phyloP scores from a whole-genome alignment of 1,139 yeast genomes.

The Pichia kudriavzevii region DNA sequence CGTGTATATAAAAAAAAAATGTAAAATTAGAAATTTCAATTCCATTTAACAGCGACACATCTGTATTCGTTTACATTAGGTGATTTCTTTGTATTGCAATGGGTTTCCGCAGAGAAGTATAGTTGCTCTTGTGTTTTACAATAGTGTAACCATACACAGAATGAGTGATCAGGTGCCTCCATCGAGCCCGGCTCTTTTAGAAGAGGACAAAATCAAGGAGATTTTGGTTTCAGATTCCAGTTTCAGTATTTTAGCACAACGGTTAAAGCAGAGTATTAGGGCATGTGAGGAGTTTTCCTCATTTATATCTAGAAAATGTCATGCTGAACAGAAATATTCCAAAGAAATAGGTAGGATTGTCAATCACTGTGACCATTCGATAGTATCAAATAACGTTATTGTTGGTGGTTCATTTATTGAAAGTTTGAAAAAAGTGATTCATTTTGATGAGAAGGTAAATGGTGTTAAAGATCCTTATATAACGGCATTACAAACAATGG shows the following conservation, averaged over 20 bases:
- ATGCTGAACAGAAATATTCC: conserved; percentile 72
- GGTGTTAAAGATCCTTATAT: conserved; percentile 73
- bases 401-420: conserved; percentile 64
- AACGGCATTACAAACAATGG: conserved; percentile 74
- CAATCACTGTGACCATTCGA: conserved; percentile 37
- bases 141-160: too few species aligned
- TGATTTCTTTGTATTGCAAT: too few species aligned
- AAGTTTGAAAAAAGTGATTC: conserved; percentile 62
- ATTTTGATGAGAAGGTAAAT: conserved; percentile 63
- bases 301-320: conserved; percentile 71
- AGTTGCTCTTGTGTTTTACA: too few species aligned
- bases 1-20: too few species aligned
- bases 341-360: conserved; percentile 65
- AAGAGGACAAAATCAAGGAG: conserved; percentile 40
- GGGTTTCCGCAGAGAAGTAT: too few species aligned
- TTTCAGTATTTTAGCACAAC: conserved; percentile 57
- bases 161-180: conserved; percentile 2
- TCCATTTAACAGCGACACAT: too few species aligned
- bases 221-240: conserved; percentile 52
- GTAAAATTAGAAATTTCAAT: too few species aligned
- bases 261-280: conserved; percentile 71
- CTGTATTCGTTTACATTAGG: too few species aligned
- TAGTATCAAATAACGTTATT: conserved; percentile 35
- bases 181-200: conserved; percentile 29
- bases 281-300: conserved; percentile 82